These are phyloP conservation scores for Xerocomellus chrysenteron DNA, from an alignment of 768 basidiomycete species.

Conservation along the genomic window DNA sequence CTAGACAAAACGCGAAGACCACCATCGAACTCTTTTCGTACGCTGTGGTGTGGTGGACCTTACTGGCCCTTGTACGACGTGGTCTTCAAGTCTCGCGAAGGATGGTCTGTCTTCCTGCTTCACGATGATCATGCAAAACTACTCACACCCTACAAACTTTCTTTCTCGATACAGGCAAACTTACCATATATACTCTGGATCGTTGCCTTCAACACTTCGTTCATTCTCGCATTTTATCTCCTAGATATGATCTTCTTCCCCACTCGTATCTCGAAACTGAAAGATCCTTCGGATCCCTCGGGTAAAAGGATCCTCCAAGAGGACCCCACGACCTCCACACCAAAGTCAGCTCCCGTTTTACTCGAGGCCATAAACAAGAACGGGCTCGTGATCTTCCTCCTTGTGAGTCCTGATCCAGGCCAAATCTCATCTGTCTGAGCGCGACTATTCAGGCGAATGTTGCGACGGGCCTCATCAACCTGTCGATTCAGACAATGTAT, in stretches of 20 bases:
- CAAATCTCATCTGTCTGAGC: background rate
- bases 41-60: conserved; percentile 73
- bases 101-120: conserved; percentile 45
- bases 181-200: conserved; percentile 88
- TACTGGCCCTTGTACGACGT: conserved; percentile 41
- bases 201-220: conserved; percentile 82
- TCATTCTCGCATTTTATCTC: conserved; percentile 76
- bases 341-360: conserved; percentile 44
- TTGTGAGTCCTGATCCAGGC: conserved; percentile 50
- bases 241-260: conserved; percentile 74
- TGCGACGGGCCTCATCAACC: conserved; percentile 79
- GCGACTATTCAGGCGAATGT: conserved; percentile 69
- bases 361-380: conserved; percentile 85
- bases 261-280: conserved; percentile 33
- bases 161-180: conserved; percentile 62
- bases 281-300: conserved; percentile 22
- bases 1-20: conserved; percentile 69
- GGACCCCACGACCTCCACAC: conserved; percentile 19
- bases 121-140: background rate
- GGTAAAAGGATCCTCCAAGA: conserved; percentile 26
- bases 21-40: conserved; percentile 78
- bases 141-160: background rate
- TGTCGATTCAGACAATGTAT: conserved; percentile 82
- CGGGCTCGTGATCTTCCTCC: conserved; percentile 73
- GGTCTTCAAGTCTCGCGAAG: conserved; percentile 54